These are phyloP conservation scores for Glarea lozoyensis DNA, from an alignment of 495 filamentous ascomycete species.

Conservation along the genomic window DNA sequence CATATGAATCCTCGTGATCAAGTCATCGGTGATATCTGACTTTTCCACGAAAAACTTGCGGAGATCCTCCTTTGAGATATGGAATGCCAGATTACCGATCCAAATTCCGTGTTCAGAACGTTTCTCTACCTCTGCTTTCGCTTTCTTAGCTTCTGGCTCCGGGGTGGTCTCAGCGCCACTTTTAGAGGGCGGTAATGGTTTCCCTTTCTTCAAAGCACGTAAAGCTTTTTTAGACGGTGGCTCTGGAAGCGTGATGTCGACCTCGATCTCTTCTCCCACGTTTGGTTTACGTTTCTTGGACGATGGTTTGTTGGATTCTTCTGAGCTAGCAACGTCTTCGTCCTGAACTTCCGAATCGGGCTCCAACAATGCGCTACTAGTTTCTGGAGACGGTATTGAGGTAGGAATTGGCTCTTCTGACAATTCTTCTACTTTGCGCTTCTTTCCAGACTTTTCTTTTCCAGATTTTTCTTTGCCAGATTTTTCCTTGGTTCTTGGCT, in stretches of 20 bases:
- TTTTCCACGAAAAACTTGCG: constrained; percentile 66
- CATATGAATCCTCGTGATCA: constrained; percentile 78
- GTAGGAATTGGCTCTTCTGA: background rate
- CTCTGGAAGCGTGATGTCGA: constrained; percentile 79
- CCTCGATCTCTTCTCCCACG: constrained; percentile 66
- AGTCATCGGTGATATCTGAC: constrained; percentile 52
- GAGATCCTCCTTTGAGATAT: constrained; percentile 61
- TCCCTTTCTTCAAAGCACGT: constrained; percentile 72
- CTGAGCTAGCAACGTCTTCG: too few species aligned
- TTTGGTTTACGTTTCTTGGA: constrained; percentile 66
- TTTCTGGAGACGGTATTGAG: background rate
- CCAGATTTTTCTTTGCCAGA: constrained; percentile 6
- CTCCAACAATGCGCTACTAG: background rate
- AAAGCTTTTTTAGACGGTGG: constrained; percentile 88
- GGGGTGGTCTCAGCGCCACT: constrained; percentile 24
- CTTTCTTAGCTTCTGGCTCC: constrained; percentile 28
- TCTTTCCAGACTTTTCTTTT: constrained; percentile 20
- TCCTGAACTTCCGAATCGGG: background rate
- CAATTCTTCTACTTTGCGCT: constrained; percentile 14
- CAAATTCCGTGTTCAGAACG: constrained; percentile 80
- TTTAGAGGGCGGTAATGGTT: constrained; percentile 33
- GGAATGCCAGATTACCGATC: constrained; percentile 90
- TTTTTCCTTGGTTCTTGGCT: constrained; percentile 8
- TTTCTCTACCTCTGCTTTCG: constrained; percentile 39
- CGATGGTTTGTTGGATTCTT: constrained; percentile 13